These are phyloP conservation scores for Arthroderma sp. DNA, from an alignment of 2,329 filamentous ascomycete genomes.

Conservation along the genomic window DNA sequence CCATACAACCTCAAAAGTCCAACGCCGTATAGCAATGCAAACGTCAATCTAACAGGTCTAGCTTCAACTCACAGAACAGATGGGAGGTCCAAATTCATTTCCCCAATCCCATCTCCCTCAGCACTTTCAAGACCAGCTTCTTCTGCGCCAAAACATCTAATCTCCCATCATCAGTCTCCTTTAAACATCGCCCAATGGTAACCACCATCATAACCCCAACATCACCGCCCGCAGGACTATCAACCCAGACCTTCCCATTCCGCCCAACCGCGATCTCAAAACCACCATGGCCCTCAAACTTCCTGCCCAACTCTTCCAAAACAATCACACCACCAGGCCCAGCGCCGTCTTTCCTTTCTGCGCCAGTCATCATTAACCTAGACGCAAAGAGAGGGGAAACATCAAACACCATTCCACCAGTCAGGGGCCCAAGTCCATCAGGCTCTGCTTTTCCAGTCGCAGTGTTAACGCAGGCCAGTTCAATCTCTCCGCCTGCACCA, in stretches of 20 bases:
- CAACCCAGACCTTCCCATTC: conserved; percentile 87
- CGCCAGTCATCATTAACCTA: conserved; percentile 50
- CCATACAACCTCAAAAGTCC: neutral
- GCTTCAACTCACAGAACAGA: no score
- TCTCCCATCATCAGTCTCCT: conserved; percentile 58
- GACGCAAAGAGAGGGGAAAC: conserved; percentile 74
- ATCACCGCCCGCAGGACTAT: conserved; percentile 51
- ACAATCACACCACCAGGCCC: conserved; percentile 56
- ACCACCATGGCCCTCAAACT: conserved; percentile 46
- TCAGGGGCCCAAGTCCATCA: conserved; percentile 73
- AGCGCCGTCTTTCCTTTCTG: conserved; percentile 17
- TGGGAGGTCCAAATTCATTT: no score
- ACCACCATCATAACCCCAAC: conserved; percentile 53
- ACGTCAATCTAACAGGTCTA: neutral
- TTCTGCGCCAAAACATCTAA: conserved; percentile 34
- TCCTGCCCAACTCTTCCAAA: conserved; percentile 69
- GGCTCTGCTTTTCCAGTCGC: conserved; percentile 77
- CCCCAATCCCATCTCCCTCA: conserved; percentile 28
- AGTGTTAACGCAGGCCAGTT: conserved; percentile 79
- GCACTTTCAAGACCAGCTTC: conserved; percentile 34
- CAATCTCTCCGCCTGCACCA: conserved; percentile 73
- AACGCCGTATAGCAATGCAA: neutral
- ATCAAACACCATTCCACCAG: conserved; percentile 73
- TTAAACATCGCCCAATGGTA: conserved; percentile 64
- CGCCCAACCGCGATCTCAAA: conserved; percentile 91